These are phyloP conservation scores for Kazachstania martiniae DNA, from an alignment of 805 yeast genomes.

Conservation along the genomic window DNA sequence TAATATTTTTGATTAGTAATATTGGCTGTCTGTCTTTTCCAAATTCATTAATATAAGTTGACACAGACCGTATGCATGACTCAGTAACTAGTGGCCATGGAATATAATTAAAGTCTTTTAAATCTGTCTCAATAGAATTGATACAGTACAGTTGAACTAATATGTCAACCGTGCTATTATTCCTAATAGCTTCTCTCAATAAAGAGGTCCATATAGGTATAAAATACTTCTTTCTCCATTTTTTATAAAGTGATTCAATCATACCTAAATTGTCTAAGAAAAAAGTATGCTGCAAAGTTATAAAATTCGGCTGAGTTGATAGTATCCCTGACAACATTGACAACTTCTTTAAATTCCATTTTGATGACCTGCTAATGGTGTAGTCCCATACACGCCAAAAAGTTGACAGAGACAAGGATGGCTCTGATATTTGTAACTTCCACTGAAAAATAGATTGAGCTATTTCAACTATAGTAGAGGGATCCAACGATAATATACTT, in stretches of 20 bases:
- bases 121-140: conserved; percentile 4
- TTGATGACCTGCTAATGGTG: conserved; percentile 6
- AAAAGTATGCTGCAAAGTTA: conserved; percentile 8
- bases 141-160: conserved; percentile 9
- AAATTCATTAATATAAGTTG: conserved; percentile 5
- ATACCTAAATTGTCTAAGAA: conserved; percentile 20
- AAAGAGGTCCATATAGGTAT: conserved; percentile 16
- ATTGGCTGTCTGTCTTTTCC: conserved; percentile 2
- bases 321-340: conserved; percentile 19
- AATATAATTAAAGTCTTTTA: background rate
- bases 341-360: conserved; percentile 16
- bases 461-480: conserved; percentile 10
- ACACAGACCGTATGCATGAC: conserved; percentile 7
- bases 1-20: conserved; percentile 10
- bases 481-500: conserved; percentile 5
- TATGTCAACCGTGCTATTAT: background rate
- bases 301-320: conserved; percentile 10
- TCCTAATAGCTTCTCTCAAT: conserved; percentile 1
- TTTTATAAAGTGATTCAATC: conserved; percentile 6
- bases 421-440: conserved; percentile 26
- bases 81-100: conserved; percentile 11
- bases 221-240: conserved; percentile 14
- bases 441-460: conserved; percentile 16
- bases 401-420: conserved; percentile 11
- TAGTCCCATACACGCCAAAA: conserved; percentile 19